phyloP scores from a whole-genome alignment of 768 basidiomycete genomes.

The Gyrodon lividus region DNA sequence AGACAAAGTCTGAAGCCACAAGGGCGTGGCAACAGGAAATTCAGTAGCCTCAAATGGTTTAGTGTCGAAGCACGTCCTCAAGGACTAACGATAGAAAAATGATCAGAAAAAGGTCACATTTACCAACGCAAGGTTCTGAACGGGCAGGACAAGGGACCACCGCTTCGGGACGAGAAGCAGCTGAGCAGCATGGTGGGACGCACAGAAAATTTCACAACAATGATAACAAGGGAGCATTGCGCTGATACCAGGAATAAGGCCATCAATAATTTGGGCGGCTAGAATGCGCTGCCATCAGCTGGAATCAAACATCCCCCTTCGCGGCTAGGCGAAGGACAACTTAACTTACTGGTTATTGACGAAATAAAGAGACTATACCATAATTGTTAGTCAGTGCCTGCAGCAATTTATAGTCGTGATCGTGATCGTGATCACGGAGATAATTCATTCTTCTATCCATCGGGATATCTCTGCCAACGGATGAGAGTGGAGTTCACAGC shows the following conservation, averaged over 20 bases:
- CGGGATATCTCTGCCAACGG: background rate
- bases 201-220: background rate
- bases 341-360: background rate
- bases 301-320: background rate
- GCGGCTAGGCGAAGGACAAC: background rate
- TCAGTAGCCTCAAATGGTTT: conserved; percentile 16
- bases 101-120: background rate
- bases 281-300: background rate
- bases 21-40: conserved; percentile 5
- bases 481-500: background rate
- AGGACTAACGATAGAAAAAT: background rate
- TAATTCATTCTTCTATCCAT: no score
- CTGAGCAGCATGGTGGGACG: background rate
- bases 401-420: no score
- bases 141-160: background rate
- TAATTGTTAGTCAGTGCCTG: no score
- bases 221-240: background rate
- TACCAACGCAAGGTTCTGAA: conserved; percentile 1
- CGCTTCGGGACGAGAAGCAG: background rate
- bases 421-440: background rate
- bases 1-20: background rate
- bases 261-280: background rate
- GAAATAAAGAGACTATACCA: background rate
- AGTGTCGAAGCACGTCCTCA: conserved; percentile 7
- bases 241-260: background rate